Base-by-base conservation (phyloP, 352 stramenopile genomes). In the Bremia lactucae region DNA sequence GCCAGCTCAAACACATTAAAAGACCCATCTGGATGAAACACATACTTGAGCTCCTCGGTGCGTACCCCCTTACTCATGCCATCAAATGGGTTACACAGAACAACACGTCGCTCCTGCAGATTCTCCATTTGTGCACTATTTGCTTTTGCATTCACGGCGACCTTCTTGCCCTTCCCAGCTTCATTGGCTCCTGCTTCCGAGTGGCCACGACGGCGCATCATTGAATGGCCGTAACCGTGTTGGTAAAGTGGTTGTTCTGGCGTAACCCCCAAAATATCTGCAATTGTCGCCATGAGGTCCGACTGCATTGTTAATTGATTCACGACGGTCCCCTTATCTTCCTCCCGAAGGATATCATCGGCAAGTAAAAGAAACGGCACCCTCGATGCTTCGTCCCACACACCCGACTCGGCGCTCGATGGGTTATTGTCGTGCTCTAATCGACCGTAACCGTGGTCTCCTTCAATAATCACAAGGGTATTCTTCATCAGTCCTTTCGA, bases 31-130 rank as follows among this genome's bases (percentile, higher is more conserved):
- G 67, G 57, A 31, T 75, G 71, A 59, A 76, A 86, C n/a, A 76
- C 62, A 54, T 78, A 86, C 62, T 86, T 86, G 52, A 68, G 56
- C 31, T 77, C 59, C 42, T 86, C 69, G 0, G 72, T 86, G 20
- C 67, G 68, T 6, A 74, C 65, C 11, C 70, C 69, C 49, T 83
- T 79, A 29, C 58, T 83, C 53, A 76, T 68, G 14, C 72, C 68
- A 36, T 81, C 69, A 57, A 86, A 86, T 21, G 72, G 70, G 36
- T 86, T 86, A 39, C 72, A 86, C 49, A 83, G 33, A 25, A 86
- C 38, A 13, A 81, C 70, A 15, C 59, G 67, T 6, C 72, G 72
- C 10, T 73, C 65, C 14, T 57, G 29, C 2, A 34, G 34, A 11
- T n/a, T n/a, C 59, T 63, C 38, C 40, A 34, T 35, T 35, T 40